Evolutionary conservation across 257 asterid genomes (phyloP), one percentile per base, ranked within the genome.

Genomic region (Buddleja alternifolia): DNA sequence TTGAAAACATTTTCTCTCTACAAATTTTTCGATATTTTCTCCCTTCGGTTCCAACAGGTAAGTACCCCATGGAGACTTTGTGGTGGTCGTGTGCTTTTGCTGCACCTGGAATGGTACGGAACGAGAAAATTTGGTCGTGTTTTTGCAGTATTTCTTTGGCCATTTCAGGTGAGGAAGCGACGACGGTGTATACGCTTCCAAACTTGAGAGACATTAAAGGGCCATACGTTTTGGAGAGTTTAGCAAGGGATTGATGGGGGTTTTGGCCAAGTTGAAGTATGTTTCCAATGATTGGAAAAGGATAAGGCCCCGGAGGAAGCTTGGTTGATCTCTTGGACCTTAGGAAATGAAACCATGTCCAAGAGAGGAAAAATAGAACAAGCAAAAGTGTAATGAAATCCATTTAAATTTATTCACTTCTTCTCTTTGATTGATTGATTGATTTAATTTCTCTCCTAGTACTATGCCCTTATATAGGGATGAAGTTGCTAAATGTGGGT

Each of bases 121-220:
- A 46, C 16, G 77, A 66, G 44, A 77, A 52, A 0, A 20, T 55
- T 5, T 66, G 46, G 3, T 77, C 81, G 16, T 72, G 70, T 41
- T 67, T 77, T 45, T 67, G 73, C 3, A 77, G 68, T 4, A 60
- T 67, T 67, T 60, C 60, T 67, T 67, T 67, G 48, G 78, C 75
- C 12, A 72, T 25, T 54, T 53, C 67, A 0, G 81, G 58, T 10
- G 77, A 72, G 34, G 81, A 66, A 54, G 63, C 56, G 1, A 77
- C 51, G 21, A 77, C 68, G n/a, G n/a, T n/a, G n/a, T n/a, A n/a
- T n/a, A n/a, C n/a, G n/a, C n/a, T n/a, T n/a, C n/a, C n/a, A n/a
- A 77, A 78, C 32, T 68, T 45, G n/a, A n/a, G 81, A 64, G 48
- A 74, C 77, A n/a, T n/a, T n/a, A n/a, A n/a, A n/a, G n/a, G n/a